phyloP scores from a whole-genome alignment of 2,329 filamentous ascomycete species.

The Aspergillus floridensis region DNA sequence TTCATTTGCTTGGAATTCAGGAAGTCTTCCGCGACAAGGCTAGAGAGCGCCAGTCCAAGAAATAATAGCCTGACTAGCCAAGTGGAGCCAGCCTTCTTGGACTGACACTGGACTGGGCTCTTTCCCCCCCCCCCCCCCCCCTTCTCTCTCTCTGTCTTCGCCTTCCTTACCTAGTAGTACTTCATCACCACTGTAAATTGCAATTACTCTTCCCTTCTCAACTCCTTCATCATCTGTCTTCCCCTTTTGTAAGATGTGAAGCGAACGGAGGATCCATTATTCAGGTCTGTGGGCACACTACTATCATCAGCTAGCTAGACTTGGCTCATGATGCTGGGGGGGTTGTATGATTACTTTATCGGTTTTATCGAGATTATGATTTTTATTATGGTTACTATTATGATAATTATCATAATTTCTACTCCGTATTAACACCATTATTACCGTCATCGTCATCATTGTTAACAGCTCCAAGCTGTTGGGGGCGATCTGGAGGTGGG shows the following conservation, averaged over 20 bases:
- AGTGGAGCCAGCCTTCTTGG: conserved; percentile 26
- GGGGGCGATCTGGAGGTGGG: conserved; percentile 24
- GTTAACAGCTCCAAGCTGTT: conserved; percentile 16
- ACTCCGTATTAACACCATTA: no score
- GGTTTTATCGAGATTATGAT: not conserved
- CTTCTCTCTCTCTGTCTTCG: not conserved
- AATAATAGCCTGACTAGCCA: conserved; percentile 40
- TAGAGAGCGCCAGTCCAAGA: conserved; percentile 33
- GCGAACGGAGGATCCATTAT: conserved; percentile 11
- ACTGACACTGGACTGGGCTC: not conserved
- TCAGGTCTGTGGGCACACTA: not conserved
- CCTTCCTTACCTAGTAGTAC: not conserved
- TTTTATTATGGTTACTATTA: no score
- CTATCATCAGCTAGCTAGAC: not conserved
- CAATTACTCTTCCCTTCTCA: no score
- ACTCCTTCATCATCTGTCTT: not conserved
- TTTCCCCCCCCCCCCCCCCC: no score
- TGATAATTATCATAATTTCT: no score
- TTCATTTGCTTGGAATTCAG: conserved; percentile 1
- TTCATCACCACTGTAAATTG: not conserved
- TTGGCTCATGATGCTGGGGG: conserved; percentile 6
- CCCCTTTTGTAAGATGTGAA: not conserved
- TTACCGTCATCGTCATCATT: not conserved
- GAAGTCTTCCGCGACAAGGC: conserved; percentile 8
- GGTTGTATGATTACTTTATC: conserved; percentile 6